These are phyloP conservation scores for Stephania yunnanensis DNA, from an alignment of 164 flowering plant species.

Conservation along the genomic window DNA sequence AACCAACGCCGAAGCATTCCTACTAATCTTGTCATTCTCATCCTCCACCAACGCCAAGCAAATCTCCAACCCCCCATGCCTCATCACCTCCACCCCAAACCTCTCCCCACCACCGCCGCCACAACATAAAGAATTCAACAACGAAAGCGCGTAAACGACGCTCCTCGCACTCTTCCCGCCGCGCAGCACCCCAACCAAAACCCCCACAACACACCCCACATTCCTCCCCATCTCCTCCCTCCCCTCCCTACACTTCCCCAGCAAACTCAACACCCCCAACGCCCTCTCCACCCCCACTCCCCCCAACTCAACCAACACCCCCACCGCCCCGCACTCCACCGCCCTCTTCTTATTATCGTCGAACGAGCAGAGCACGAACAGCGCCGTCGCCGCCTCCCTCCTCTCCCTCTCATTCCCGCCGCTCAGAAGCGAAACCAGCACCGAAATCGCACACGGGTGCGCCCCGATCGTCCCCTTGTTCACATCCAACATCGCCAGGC, in stretches of 20 bases:
- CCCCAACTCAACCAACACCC: slow-evolving; percentile 42
- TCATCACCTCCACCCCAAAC: slow-evolving; percentile 36
- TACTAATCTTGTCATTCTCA: slow-evolving; percentile 77
- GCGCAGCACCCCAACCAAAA: slow-evolving; percentile 51
- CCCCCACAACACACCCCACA: slow-evolving; percentile 31
- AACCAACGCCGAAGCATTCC: slow-evolving; percentile 63
- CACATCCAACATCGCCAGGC: slow-evolving; percentile 90
- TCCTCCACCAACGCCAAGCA: slow-evolving; percentile 65
- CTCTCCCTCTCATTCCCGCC: slow-evolving; percentile 61
- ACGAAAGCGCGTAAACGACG: slow-evolving; percentile 50
- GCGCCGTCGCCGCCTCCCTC: slow-evolving; percentile 92
- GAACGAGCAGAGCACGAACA: slow-evolving; percentile 68
- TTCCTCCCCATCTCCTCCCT: slow-evolving; percentile 62
- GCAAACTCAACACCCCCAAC: slow-evolving; percentile 62
- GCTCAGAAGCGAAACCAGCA: slow-evolving; percentile 47
- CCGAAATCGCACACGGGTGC: slow-evolving; percentile 57
- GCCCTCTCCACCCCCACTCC: slow-evolving; percentile 73
- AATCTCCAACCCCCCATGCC: slow-evolving; percentile 54
- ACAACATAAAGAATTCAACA: slow-evolving; percentile 50
- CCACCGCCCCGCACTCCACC: slow-evolving; percentile 62
- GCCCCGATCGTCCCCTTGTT: slow-evolving; percentile 90
- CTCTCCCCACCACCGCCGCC: slow-evolving; percentile 33
- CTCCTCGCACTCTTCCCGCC: slow-evolving; percentile 64
- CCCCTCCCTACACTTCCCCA: slow-evolving; percentile 74
- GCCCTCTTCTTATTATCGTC: slow-evolving; percentile 69